Evolutionary conservation across 345 rosid species (phyloP), one percentile per base, ranked within the genome.

Genomic region (Balakata baccata): DNA sequence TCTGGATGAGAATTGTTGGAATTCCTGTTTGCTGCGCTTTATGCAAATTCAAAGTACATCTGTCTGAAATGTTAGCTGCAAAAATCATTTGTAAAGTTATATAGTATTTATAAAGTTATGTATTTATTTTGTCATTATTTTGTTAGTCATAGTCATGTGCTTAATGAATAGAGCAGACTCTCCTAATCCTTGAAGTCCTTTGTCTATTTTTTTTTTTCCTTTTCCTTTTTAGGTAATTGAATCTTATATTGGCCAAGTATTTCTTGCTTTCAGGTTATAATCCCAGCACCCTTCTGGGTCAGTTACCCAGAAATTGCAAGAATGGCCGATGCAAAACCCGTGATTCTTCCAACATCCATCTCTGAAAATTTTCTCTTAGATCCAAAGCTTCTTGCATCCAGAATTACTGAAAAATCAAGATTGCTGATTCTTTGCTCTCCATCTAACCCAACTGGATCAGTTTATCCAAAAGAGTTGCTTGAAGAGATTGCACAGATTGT

Each of bases 361-460:
- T 89, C 93, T n/a, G 86, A 90, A 29, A 81, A 96, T 50, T 96
- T 96, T 81, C 85, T 96, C 25, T 78, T 96, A 90, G 88, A 96
- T 83, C 96, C 99, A 74, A 85, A 87, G 81, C 79, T 80, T 74
- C 92, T 96, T 5, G 90, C 90, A 86, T 85, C 92, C 49, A 85
- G 80, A 51, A 68, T 96, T 66, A 93, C 84, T 22, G 98, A 84
- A 62, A 96, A 89, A 81, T 93, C 99, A 46, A 96, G 99, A 75
- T 77, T 96, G 79, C 68, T 96, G 60, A 85, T 96, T 75, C 90
- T 96, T 53, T 96, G 98, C 73, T 93, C 98, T 74, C 99, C 98
- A 63, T 93, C 98, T 7, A 93, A 96, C 77, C 99, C 99, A 65
- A 95, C 99, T 49, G 98, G 99, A 68, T 91, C 98, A n/a, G 98